Evolutionary conservation across 1,139 yeast species (phyloP).

Genomic region (Protomyces pachydermus): DNA sequence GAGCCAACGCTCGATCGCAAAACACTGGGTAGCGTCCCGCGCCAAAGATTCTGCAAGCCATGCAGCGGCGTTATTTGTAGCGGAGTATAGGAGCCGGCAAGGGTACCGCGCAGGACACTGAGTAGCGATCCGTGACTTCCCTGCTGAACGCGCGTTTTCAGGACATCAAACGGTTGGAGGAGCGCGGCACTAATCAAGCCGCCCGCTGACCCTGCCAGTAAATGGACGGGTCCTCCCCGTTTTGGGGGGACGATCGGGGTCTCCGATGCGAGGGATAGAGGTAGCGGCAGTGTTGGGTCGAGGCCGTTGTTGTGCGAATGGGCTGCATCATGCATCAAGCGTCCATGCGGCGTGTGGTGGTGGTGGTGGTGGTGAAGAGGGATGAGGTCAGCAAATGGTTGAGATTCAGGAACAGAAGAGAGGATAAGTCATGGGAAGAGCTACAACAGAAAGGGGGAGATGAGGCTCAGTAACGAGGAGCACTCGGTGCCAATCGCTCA

Average conservation of each 20-base stretch:
- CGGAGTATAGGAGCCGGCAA: conserved; percentile 47
- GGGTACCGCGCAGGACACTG: conserved; percentile 79
- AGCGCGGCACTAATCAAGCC: conserved; percentile 78
- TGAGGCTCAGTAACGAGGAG: too few species aligned
- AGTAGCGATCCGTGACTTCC: conserved; percentile 69
- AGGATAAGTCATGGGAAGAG: neutral
- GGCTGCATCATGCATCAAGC: neutral
- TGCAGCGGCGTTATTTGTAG: neutral
- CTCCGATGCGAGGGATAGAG: neutral
- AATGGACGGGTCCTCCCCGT: conserved; percentile 42
- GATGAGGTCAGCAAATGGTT: neutral
- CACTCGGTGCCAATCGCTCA: too few species aligned
- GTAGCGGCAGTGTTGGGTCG: neutral
- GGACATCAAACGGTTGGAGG: conserved; percentile 82
- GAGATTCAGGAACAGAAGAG: neutral
- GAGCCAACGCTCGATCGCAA: conserved; percentile 87
- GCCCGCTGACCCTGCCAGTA: conserved; percentile 78
- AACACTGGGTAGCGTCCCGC: conserved; percentile 85
- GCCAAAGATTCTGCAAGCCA: conserved; percentile 47
- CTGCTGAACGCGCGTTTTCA: conserved; percentile 88
- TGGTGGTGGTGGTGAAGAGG: neutral
- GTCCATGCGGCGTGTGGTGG: neutral
- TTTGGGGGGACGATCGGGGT: neutral
- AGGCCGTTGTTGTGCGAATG: neutral
- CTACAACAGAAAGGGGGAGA: neutral